Evolutionary conservation across 768 basidiomycete species (phyloP).

Genomic region (Kockovaella imperatae): DNA sequence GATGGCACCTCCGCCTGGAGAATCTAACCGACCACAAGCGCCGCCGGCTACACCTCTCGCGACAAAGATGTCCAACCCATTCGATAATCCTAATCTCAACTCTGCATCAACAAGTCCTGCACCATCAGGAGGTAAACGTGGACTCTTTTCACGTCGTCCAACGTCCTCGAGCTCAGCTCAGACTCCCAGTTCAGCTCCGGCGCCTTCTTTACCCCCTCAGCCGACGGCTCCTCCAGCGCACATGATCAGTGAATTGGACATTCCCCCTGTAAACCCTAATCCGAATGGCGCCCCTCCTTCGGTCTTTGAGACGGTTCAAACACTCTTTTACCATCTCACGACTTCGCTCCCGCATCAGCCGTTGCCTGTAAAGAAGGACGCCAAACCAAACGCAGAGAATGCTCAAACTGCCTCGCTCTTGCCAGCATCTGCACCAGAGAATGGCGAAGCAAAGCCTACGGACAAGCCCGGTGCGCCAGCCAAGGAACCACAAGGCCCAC

Average conservation of each 20-base stretch:
- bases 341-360: slow-evolving; percentile 60
- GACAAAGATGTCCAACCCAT: slow-evolving; percentile 18
- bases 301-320: slow-evolving; percentile 83
- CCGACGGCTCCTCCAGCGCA: slow-evolving; percentile 5
- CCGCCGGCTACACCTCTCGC: slow-evolving; percentile 9
- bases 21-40: slow-evolving; percentile 5
- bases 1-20: slow-evolving; percentile 45
- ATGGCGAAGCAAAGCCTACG: slow-evolving; percentile 1
- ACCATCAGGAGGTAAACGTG: slow-evolving; percentile 31
- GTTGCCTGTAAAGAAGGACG: slow-evolving; percentile 46
- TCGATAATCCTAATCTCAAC: slow-evolving; percentile 15
- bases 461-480: background rate
- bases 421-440: slow-evolving; percentile 8
- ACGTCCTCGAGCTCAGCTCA: slow-evolving; percentile 8
- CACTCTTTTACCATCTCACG: slow-evolving; percentile 60
- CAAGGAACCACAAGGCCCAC: slow-evolving; percentile 28
- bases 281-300: slow-evolving; percentile 49
- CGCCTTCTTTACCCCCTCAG: slow-evolving; percentile 7
- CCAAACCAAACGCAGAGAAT: slow-evolving; percentile 13
- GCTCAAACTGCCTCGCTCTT: slow-evolving; percentile 33
- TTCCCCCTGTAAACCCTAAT: slow-evolving; percentile 14
- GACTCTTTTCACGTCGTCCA: slow-evolving; percentile 14
- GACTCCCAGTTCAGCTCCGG: too few species aligned
- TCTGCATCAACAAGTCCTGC: too few species aligned
- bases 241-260: slow-evolving; percentile 6